Evolutionary conservation across 805 yeast genomes (phyloP).

Genomic region (Wickerhamomyces rabaulensis): DNA sequence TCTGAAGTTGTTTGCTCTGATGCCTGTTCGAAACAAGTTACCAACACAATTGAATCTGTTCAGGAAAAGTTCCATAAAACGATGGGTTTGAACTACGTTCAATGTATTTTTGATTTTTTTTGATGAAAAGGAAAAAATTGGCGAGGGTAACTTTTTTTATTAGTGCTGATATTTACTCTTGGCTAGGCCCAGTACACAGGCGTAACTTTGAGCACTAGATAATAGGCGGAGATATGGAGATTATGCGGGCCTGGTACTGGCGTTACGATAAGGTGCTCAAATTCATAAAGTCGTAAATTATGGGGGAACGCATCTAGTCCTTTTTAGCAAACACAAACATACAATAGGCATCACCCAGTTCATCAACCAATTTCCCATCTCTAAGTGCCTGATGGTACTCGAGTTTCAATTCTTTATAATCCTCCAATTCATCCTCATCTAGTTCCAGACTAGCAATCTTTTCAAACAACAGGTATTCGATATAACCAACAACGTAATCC

Average conservation of each 20-base stretch:
- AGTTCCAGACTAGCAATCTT: conserved; percentile 13
- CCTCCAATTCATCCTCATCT: conserved; percentile 9
- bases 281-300: background rate
- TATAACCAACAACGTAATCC: conserved; percentile 17
- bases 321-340: conserved; percentile 20
- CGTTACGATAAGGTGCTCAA: too few species aligned
- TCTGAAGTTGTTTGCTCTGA: conserved; percentile 4
- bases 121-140: background rate
- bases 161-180: conserved; percentile 13
- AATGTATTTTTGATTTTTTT: background rate
- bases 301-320: background rate
- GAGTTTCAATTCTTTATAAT: conserved; percentile 14
- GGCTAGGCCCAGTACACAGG: too few species aligned
- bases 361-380: conserved; percentile 14
- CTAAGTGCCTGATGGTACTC: conserved; percentile 17
- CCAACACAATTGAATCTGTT: conserved; percentile 6
- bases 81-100: background rate
- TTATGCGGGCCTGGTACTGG: too few species aligned
- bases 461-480: conserved; percentile 16
- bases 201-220: conserved; percentile 3
- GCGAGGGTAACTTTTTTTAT: background rate
- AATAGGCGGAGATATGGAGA: background rate
- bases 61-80: background rate
- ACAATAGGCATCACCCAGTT: conserved; percentile 20
- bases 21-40: background rate